Evolutionary conservation across 2,329 filamentous ascomycete genomes (phyloP).

Genomic region (Trichoderma aggressivum): DNA sequence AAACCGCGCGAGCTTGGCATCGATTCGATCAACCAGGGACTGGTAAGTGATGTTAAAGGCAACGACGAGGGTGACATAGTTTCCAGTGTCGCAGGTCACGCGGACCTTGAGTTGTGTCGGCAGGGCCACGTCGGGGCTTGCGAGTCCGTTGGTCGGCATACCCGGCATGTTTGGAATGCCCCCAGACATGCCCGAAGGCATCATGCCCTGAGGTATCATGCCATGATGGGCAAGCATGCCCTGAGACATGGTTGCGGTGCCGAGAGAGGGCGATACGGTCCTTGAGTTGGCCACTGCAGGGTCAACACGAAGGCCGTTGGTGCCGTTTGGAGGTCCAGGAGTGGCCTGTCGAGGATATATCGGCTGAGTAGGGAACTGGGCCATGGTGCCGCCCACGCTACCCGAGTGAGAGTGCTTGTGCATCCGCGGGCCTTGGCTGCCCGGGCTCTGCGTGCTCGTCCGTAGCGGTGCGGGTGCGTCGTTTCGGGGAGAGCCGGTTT

Average conservation of each 20-base stretch:
- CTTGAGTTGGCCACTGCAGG: constrained; percentile 39
- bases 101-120: constrained; percentile 89
- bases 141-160: constrained; percentile 29
- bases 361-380: constrained; percentile 55
- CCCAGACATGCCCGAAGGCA: constrained; percentile 16
- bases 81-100: constrained; percentile 80
- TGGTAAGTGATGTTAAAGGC: constrained; percentile 94
- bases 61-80: constrained; percentile 93
- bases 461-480: constrained; percentile 66
- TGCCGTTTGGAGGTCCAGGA: constrained; percentile 33
- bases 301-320: constrained; percentile 38
- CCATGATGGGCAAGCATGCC: constrained; percentile 8
- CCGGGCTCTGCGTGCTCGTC: constrained; percentile 68
- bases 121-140: constrained; percentile 50
- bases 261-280: constrained; percentile 47
- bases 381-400: constrained; percentile 51
- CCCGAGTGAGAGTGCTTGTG: constrained; percentile 46
- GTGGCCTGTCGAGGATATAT: constrained; percentile 49
- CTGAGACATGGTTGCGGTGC: constrained; percentile 30
- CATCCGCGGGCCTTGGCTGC: constrained; percentile 59
- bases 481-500: constrained; percentile 74
- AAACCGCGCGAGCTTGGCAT: constrained; percentile 86
- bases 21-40: constrained; percentile 89
- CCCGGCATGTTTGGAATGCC: not conserved
- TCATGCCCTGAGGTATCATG: constrained; percentile 8